Percentiles rank a stretch among this genome's conserved stretches.
Conservation (phyloP, 1,284 basidiomycete species). For the Mycena citricolor region DNA sequence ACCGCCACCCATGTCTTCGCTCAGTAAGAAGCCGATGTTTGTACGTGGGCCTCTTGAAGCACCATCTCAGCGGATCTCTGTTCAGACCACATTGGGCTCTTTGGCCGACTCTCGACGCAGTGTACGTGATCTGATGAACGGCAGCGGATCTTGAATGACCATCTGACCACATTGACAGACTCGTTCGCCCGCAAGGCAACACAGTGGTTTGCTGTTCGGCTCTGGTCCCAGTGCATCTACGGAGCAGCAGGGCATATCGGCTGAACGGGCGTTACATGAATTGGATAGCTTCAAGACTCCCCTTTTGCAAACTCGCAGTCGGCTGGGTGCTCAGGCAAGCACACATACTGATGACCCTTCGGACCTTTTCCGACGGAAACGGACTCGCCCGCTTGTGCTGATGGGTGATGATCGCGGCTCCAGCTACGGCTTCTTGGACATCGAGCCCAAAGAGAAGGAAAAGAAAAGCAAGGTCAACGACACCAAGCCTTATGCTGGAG, state of each 20-base stretch:
- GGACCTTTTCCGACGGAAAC: conserved; percentile 64
- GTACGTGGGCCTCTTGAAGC: conserved; percentile 56
- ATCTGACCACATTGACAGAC: conserved; percentile 33
- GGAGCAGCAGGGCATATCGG: conserved; percentile 40
- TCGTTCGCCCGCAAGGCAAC: conserved; percentile 47
- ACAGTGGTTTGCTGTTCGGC: conserved; percentile 50
- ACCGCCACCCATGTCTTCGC: conserved; percentile 61
- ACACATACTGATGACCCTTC: conserved; percentile 45
- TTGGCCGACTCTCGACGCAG: conserved; percentile 56
- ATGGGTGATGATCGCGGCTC: conserved; percentile 52
- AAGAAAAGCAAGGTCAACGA: conserved; percentile 41
- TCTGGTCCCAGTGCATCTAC: conserved; percentile 25
- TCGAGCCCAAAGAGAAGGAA: conserved; percentile 29
- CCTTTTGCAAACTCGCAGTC: conserved; percentile 65
- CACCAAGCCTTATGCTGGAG: conserved; percentile 71
- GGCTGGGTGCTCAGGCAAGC: conserved; percentile 36
- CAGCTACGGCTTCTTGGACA: conserved; percentile 33
- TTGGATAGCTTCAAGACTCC: conserved; percentile 77
- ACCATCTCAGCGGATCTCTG: conserved; percentile 33
- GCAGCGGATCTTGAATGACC: conserved; percentile 2
- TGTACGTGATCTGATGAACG: conserved; percentile 38
- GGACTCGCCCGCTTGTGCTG: conserved; percentile 51
- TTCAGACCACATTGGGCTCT: conserved; percentile 48
- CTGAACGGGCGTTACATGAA: conserved; percentile 65
- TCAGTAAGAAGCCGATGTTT: conserved; percentile 65